phyloP scores from a whole-genome alignment of 192 early-diverging fungal genomes.

The Geosiphon pyriformis region DNA sequence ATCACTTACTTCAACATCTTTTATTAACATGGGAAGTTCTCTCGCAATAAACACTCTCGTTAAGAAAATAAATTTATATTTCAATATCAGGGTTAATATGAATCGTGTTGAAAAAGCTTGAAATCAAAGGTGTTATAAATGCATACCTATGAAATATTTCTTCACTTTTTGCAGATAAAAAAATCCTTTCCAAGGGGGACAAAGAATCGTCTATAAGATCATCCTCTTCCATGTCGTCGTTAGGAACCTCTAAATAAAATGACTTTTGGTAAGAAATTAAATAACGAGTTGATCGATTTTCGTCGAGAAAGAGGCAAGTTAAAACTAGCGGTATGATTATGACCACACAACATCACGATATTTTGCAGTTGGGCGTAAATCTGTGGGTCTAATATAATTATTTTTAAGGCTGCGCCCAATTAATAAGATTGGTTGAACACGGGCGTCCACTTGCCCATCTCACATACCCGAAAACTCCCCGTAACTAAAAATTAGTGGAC shows the following conservation, averaged over 20 bases:
- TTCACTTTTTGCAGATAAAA: slow-evolving; percentile 32
- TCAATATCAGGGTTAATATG: not conserved
- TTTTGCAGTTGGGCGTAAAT: not conserved
- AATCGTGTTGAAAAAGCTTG: not conserved
- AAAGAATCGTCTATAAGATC: slow-evolving; percentile 28
- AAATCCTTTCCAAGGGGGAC: slow-evolving; percentile 34
- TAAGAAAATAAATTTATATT: slow-evolving; percentile 6
- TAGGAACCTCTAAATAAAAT: not conserved
- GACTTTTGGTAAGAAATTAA: slow-evolving; percentile 4
- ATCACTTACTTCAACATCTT: slow-evolving; percentile 32
- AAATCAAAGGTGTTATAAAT: not conserved
- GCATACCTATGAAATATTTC: slow-evolving; percentile 33
- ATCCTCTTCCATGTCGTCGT: slow-evolving; percentile 31
- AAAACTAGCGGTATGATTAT: not conserved
- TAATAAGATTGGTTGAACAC: not conserved
- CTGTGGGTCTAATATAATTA: not conserved
- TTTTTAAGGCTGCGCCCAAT: not conserved
- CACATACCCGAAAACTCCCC: not conserved
- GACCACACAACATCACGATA: not conserved
- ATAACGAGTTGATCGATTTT: not conserved
- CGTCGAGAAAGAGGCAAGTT: not conserved
- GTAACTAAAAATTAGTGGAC: not conserved
- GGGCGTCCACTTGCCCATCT: not conserved
- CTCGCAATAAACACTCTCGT: slow-evolving; percentile 38
- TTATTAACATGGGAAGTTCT: slow-evolving; percentile 33